Evolutionary conservation across 2,329 filamentous ascomycete genomes (phyloP).

Genomic region (Ceratocystis colombiana): DNA sequence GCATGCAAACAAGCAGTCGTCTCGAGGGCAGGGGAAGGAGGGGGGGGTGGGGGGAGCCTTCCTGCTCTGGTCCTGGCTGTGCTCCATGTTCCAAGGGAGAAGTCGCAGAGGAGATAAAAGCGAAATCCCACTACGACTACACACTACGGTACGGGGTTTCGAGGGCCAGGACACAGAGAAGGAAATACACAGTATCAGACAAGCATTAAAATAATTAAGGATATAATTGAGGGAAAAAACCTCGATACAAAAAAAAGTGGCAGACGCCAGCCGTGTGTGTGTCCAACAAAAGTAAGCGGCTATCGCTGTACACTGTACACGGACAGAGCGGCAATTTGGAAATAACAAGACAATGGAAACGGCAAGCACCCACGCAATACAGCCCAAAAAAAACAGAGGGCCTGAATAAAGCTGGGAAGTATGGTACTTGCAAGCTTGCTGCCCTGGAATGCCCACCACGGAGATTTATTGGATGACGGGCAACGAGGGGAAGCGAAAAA

Average conservation of each 20-base stretch:
- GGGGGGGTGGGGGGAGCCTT: background rate
- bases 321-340: background rate
- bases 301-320: background rate
- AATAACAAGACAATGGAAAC: background rate
- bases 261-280: background rate
- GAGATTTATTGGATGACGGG: background rate
- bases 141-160: too few relatives aligned
- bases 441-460: conserved; percentile 5
- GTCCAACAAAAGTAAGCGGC: background rate
- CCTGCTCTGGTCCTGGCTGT: background rate
- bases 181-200: background rate
- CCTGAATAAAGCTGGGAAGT: background rate
- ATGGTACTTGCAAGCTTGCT: background rate
- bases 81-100: conserved; percentile 9
- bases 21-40: conserved; percentile 9
- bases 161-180: background rate
- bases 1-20: conserved; percentile 10
- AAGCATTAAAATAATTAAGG: background rate
- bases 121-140: background rate
- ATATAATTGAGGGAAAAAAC: background rate
- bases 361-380: background rate
- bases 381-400: background rate
- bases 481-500: background rate
- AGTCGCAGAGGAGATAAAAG: background rate
- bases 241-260: background rate